Evolutionary conservation across 768 basidiomycete species (phyloP), one percentile per base, ranked within the genome.

Genomic region (Stropharia rugosoannulata): DNA sequence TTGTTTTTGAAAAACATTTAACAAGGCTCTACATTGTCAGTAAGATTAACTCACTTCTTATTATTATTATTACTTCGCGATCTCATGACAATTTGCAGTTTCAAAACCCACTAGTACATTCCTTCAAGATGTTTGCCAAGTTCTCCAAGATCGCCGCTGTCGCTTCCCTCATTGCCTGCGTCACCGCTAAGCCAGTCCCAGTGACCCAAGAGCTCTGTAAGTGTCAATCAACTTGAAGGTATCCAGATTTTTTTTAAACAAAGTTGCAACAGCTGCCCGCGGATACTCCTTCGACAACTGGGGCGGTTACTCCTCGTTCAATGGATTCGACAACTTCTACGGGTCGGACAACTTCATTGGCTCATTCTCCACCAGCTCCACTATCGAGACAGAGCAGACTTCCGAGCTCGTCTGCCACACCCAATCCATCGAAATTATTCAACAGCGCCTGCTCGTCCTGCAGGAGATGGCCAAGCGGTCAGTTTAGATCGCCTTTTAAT

Each of bases 391-490:
- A 7, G 51, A 51, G 35, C 62, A 73, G 39, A 63, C 70, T 27
- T 53, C 70, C 1, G 64, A 74, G 43, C 55, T 78, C 27, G 76
- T 76, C 44, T 78, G 76, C 70, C 73, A 70, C 54, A 64, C 64
- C 38, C 66, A 72, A 60, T 61, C 62, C 12, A 56, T 78, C 43
- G 66, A 67, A 51, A 74, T 80, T 65, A 68, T 79, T 47, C 79
- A 80, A 56, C 78, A 80, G 53, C 70, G 73, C 15, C 70, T 80
- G 46, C 67, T 73, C 42, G 70, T 80, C 51, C 63, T 79, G 29
- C 71, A 73, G 53, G 76, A 79, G 62, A 73, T 77, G 69, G 75
- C 75, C 39, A 78, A 78, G 68, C 73, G 67, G 77, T 77, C 49
- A 11, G 60, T 51, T 10, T 9, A 6, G 36, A 7, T 27, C 41